These are phyloP conservation scores for Antitrichia curtipendula DNA, from an alignment of 225 moss, liverwort and hornwort genomes.

Conservation along the genomic window DNA sequence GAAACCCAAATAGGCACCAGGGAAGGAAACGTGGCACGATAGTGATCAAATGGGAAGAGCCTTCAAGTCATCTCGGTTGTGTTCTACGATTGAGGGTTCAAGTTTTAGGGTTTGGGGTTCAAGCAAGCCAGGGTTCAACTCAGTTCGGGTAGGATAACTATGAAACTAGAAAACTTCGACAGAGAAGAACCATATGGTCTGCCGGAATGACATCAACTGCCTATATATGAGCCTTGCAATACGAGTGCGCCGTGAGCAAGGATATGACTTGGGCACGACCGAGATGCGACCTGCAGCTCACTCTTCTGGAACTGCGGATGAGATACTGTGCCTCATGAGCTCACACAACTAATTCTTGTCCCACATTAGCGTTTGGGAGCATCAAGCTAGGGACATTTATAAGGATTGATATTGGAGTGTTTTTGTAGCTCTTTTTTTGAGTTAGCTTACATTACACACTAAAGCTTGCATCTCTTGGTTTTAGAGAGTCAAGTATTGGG, in stretches of 20 bases:
- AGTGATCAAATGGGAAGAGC: not conserved
- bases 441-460: too few species aligned
- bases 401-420: too few species aligned
- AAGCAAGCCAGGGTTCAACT: not conserved
- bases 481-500: too few species aligned
- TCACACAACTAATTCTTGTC: not conserved
- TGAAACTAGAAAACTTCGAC: not conserved
- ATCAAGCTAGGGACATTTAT: too few species aligned
- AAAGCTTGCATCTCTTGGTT: too few species aligned
- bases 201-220: not conserved
- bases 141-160: too few species aligned
- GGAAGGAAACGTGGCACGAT: not conserved
- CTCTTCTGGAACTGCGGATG: accelerated
- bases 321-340: not conserved
- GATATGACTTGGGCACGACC: not conserved
- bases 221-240: not conserved
- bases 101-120: too few species aligned
- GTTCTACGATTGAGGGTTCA: not conserved
- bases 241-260: accelerated
- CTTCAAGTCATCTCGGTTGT: not conserved
- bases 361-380: too few species aligned
- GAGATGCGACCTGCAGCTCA: not conserved
- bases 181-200: not conserved
- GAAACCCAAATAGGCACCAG: not conserved
- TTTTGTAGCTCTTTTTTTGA: too few species aligned